Evolutionary conservation across 1,284 basidiomycete genomes (phyloP).

Genomic region (Gomphus bonarii): DNA sequence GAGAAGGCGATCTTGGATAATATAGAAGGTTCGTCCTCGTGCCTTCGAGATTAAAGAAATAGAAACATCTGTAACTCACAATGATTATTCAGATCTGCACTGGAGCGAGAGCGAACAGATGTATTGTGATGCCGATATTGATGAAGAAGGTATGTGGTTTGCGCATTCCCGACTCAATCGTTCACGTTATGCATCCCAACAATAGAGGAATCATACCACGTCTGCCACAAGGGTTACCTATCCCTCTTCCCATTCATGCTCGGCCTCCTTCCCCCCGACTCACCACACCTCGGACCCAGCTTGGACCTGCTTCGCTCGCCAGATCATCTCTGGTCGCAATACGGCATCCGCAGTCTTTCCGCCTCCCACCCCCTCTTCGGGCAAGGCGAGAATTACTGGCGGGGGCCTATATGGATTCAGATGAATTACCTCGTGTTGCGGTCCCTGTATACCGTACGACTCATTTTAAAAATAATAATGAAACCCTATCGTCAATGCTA

Average conservation of each 20-base stretch:
- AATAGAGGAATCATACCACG: slow-evolving; percentile 84
- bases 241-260: slow-evolving; percentile 89
- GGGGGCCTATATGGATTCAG: slow-evolving; percentile 91
- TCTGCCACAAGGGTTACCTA: slow-evolving; percentile 88
- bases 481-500: neutral
- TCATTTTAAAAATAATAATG: slow-evolving; percentile 5
- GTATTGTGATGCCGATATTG: slow-evolving; percentile 87
- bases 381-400: slow-evolving; percentile 92
- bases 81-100: slow-evolving; percentile 62
- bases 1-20: slow-evolving; percentile 76
- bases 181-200: slow-evolving; percentile 6
- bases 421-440: slow-evolving; percentile 88
- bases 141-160: slow-evolving; percentile 60
- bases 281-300: slow-evolving; percentile 69
- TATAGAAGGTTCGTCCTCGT: slow-evolving; percentile 58
- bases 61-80: too few relatives aligned
- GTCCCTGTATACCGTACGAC: slow-evolving; percentile 61
- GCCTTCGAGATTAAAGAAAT: neutral
- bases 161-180: neutral
- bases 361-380: slow-evolving; percentile 82
- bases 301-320: slow-evolving; percentile 75
- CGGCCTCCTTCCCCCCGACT: slow-evolving; percentile 63
- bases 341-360: slow-evolving; percentile 81
- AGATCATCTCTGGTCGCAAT: slow-evolving; percentile 81
- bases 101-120: slow-evolving; percentile 84